A percentile compares a stretch with the other conserved stretches of the same genome.
These are phyloP conservation scores for Xylaria longipes DNA, from an alignment of 495 filamentous ascomycete genomes.

Conservation along the genomic window DNA sequence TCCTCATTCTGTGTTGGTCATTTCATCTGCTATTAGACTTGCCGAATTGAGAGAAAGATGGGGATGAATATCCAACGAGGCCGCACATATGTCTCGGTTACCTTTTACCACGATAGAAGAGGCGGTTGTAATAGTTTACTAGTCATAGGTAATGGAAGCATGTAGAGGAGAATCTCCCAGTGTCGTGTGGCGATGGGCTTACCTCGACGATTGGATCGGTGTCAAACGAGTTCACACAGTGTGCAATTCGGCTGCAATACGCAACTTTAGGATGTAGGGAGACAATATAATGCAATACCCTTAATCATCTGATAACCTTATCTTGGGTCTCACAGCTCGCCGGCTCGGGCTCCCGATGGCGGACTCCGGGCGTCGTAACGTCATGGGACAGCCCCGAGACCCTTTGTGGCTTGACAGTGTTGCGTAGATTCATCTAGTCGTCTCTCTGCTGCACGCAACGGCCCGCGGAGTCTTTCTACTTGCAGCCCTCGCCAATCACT, in stretches of 20 bases:
- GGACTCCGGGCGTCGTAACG: constrained; percentile 10
- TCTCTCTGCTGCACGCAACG: background rate
- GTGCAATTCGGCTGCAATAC: background rate
- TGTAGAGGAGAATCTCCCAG: background rate
- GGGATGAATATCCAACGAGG: background rate
- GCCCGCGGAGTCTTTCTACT: background rate
- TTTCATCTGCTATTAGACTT: background rate
- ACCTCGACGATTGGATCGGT: background rate
- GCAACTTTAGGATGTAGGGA: background rate
- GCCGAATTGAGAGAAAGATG: background rate
- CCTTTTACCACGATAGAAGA: background rate
- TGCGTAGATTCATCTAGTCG: background rate
- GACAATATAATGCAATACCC: background rate
- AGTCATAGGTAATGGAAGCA: background rate
- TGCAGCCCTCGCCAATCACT: background rate
- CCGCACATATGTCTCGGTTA: background rate
- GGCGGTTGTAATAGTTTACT: background rate
- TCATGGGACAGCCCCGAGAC: constrained; percentile 3
- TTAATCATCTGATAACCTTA: background rate
- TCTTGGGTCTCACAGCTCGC: background rate
- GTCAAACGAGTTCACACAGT: background rate
- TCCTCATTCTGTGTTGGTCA: background rate
- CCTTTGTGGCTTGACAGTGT: background rate
- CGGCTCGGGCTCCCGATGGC: constrained; percentile 16
- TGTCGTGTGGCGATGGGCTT: background rate